Evolutionary conservation across 805 yeast species (phyloP), one percentile per base, ranked within the genome.

Genomic region (Ogataea kodamae): DNA sequence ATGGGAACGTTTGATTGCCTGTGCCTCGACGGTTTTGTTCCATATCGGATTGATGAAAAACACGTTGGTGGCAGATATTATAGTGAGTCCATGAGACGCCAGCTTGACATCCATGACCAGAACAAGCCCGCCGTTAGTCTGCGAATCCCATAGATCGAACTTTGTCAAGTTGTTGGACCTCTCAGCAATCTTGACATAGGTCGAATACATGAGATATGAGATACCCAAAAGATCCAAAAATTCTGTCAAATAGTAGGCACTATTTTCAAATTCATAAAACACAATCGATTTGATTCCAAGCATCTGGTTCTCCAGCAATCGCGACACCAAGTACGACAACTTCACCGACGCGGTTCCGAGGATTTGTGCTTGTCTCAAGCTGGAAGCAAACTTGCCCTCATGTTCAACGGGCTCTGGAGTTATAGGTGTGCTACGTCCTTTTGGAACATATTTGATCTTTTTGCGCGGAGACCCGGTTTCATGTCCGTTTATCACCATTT

Each of bases 1-100:
- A 56, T 81, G 89, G 0, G 87, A 81, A 61, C 89, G 70, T 44
- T 81, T 79, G 29, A 81, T 78, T 1, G 87, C 87, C 48, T 81
- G 88, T 0, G 87, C 87, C 50, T 81, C 88, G 12, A 75, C 63
- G 0, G 82, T 70, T 36, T 76, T 65, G 42, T 69, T 74, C 88
- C 87, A 81, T 2, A 81, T 79, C 1, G 87, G 87, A 44, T 71
- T 78, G n/a, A 80, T 62, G 50, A 81, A 79, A 48, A 77, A 81
- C 2, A 81, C 83, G 33, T 76, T 64, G 0, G 86, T 77, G 3
- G 88, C 88, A 0, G 78, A 67, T 12, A 76, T 72, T 6, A 81
- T 77, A 0, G 83, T 79, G 25, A 81, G 53, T 0, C 88, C 88
- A 57, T 78, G 85, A 0, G 88, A 65, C 0, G 88, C 83, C 31